These are phyloP conservation scores for Beverwykella pulmonaria DNA, from an alignment of 495 filamentous ascomycete genomes.

Conservation along the genomic window DNA sequence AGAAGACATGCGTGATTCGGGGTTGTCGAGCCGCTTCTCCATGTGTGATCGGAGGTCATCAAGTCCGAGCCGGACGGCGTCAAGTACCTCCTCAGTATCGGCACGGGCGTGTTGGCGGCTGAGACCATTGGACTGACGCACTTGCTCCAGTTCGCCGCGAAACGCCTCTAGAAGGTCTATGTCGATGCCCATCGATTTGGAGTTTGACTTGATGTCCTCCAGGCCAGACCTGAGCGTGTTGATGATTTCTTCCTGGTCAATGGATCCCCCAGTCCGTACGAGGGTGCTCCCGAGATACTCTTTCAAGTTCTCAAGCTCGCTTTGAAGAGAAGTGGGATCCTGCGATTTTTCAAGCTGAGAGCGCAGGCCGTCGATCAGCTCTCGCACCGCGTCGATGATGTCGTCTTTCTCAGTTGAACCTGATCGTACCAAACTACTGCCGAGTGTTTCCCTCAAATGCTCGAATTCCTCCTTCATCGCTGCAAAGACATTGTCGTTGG, in stretches of 20 bases:
- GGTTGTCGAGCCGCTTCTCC: conserved; percentile 56
- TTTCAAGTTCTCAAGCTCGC: conserved; percentile 44
- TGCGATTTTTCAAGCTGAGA: conserved; percentile 41
- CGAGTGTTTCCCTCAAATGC: conserved; percentile 71
- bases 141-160: conserved; percentile 48
- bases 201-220: conserved; percentile 40
- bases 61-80: conserved; percentile 70
- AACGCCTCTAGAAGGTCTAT: conserved; percentile 52
- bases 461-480: conserved; percentile 56
- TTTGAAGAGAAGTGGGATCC: conserved; percentile 40
- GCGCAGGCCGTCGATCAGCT: conserved; percentile 45
- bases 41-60: conserved; percentile 70
- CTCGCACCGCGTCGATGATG: conserved; percentile 54
- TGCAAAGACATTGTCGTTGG: conserved; percentile 32
- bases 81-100: conserved; percentile 48
- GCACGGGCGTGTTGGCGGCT: conserved; percentile 36
- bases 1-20: conserved; percentile 60
- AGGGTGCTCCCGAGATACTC: conserved; percentile 41
- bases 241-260: conserved; percentile 59
- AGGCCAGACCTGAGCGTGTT: conserved; percentile 39
- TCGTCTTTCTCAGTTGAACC: conserved; percentile 59
- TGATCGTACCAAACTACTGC: conserved; percentile 62
- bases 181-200: conserved; percentile 32
- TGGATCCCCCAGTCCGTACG: conserved; percentile 38
- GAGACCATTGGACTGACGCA: conserved; percentile 41